Base-by-base conservation (phyloP, 1,284 basidiomycete species). In the Cystobasidium sp. region DNA sequence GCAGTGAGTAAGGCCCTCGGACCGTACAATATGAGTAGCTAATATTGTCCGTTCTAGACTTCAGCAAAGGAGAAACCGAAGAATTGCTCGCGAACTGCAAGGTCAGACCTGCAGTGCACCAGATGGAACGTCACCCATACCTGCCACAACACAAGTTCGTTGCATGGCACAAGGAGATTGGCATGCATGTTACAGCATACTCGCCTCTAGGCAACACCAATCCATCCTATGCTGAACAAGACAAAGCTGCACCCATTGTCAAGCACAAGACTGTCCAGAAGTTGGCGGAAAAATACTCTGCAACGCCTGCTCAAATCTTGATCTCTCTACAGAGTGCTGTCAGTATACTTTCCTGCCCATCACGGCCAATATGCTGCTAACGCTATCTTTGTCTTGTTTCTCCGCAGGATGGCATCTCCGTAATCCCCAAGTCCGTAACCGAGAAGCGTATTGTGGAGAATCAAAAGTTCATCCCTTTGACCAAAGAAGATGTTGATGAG, bases 401-500 rank as follows among this genome's bases (percentile, higher is more conserved):
- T 20, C 3, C 3, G 22, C 80, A 87, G 77, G 85, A 88, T 47
- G 88, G 88, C 20, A 88, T 88, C 78, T 86, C 86, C 24, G 88
- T 91, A 69, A 89, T 91, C 77, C 90, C 90, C n/a, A 91, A 92
- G 84, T 91, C 88, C 39, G 90, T 92, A 63, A 94, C 88, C 0
- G 87, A 88, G 44, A 81, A 85, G 51, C 88, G 93, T 66, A 92
- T 94, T 81, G 84, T 85, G 44, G 83, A 87, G 10, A 94, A 94
- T 84, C 81, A 89, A 83, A 83, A 89, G 81, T 86, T 90, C 77
- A 84, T 91, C 75, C 84, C 86, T 78, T 84, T 92, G 55, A 84
- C 83, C 78, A 80, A 87, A 74, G 87, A 87, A 55, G 89, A 91
- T 79, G 89, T 88, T 77, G 83, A 88, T 68, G 59, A 61, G n/a